Base-by-base conservation (phyloP, 225 moss, liverwort and hornwort species). In the Straminergon stramineum region DNA sequence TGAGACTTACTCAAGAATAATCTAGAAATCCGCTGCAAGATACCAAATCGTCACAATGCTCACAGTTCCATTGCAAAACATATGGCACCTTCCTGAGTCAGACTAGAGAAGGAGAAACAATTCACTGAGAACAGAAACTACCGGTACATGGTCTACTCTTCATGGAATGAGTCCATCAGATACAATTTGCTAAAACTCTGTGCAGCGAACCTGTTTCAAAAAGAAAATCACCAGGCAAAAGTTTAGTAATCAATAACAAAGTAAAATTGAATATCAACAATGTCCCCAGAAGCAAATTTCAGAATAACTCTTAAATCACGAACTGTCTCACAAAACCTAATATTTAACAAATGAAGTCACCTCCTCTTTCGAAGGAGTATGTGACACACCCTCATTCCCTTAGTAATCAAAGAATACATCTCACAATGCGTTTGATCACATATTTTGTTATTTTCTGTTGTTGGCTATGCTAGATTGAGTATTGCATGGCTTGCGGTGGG, bases 131-230 rank as follows among this genome's bases (percentile, higher is more conserved):
- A 63, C 17, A 62, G 14, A 75, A 82, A 76, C 56, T 78, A 85
- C 24, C 26, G 27, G 48, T 75, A 60, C 45, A 86, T 34, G 53
- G 4, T 20, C 83, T 92, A 97, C 61, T 95, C 93, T 89, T 97
- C 95, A 82, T 96, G 98, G 58, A 98, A 95, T 31, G 96, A 92
- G 80, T 95, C 97, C 98, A 98, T 98, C 69, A 98, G 93, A 84
- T 97, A 98, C 35, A 98, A 83, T 91, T 97, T 96, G 90, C 92
- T 95, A 87, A 98, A 87, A 92, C 96, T 98, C 93, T 97, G 96
- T 88, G 95, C 97, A 88, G 94, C 93, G 78, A 97, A 98, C 87
- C 96, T 98, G 96, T 81, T 39, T 55, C 91, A 88, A 91, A 43
- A 32, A 76, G 21, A 84, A 89, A 84, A 91, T 51, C 82, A 84